Evolutionary conservation across 192 early-diverging fungal genomes (phyloP).

Genomic region (Backusella morwellensis): DNA sequence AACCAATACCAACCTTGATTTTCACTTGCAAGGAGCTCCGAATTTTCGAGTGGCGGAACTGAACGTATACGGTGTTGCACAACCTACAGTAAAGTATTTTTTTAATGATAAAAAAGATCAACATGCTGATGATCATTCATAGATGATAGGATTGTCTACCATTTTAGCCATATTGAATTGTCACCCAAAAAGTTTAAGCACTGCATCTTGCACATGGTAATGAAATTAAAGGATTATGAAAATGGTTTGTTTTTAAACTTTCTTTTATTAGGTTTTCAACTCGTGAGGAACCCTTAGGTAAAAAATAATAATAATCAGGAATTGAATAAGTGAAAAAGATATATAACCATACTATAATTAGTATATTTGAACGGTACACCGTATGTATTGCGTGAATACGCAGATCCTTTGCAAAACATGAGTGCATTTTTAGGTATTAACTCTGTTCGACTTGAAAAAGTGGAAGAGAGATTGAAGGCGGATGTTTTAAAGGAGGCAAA

Average conservation of each 20-base stretch:
- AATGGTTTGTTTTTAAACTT: not conserved
- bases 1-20: constrained; percentile 43
- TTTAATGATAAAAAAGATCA: not conserved
- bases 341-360: constrained; percentile 20
- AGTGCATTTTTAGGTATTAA: constrained; percentile 53
- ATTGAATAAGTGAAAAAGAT: not conserved
- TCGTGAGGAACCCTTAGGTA: constrained; percentile 39
- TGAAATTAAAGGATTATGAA: not conserved
- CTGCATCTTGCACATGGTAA: constrained; percentile 31
- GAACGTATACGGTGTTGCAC: constrained; percentile 62
- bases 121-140: not conserved
- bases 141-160: constrained; percentile 49
- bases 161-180: constrained; percentile 54
- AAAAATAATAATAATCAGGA: no score
- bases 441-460: constrained; percentile 48
- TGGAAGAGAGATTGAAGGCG: constrained; percentile 57
- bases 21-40: constrained; percentile 63
- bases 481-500: constrained; percentile 52
- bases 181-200: constrained; percentile 34
- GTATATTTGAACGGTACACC: constrained; percentile 60
- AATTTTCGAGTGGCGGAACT: constrained; percentile 59
- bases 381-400: constrained; percentile 54
- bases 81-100: constrained; percentile 46
- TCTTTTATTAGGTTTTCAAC: constrained; percentile 33
- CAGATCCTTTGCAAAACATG: constrained; percentile 54